Base-by-base conservation (phyloP, 108 stramenopile genomes). In the Fragilariopsis cylindrus region DNA sequence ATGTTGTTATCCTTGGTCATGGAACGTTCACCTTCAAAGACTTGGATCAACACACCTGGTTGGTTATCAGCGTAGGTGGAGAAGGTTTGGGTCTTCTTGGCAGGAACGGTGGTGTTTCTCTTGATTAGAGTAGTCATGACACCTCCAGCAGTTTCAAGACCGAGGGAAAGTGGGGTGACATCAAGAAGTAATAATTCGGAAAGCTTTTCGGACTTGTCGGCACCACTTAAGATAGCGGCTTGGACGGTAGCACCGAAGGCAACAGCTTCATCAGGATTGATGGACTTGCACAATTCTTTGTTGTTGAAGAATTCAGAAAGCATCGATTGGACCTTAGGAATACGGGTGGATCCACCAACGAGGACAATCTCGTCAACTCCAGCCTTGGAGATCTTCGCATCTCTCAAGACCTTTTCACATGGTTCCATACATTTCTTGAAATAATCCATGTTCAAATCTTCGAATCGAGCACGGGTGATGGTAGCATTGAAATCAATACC, bases 1-100 rank as follows among this genome's bases (percentile, higher is more conserved):
- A 99, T 84, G 93, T 99, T 97, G 98, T 97, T 97, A 88, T 99
- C 97, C 76, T 95, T 92, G 84, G 98, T 99, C 97, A 98, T 98
- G 83, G 97, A 90, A 83, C 98, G 97, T 88, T 99, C 98, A 60
- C 98, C 97, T 89, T 99, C 98, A 77, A 97, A 99, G 73, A 99
- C 98, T 83, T 99, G 97, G 84, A 98, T 99, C 52, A 98, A 85
- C 84, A 99, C 98, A 75, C 98, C 98, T 13, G 97, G 98, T 87
- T 98, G 98, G 97, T 99, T 99, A 84, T 98, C 97, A 45, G 97
- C 97, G 84, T 97, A 98, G 82, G 97, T 98, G 79, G 97, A 98
- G 88, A 99, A 98, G 75, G 96, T 97, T 82, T 98, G 97, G 56
- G 96, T 91, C 96, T 99, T 99, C 97, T 99, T 98, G 74, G 94